Evolutionary conservation across 2,329 filamentous ascomycete species (phyloP).

Genomic region (Talaromyces sp.): DNA sequence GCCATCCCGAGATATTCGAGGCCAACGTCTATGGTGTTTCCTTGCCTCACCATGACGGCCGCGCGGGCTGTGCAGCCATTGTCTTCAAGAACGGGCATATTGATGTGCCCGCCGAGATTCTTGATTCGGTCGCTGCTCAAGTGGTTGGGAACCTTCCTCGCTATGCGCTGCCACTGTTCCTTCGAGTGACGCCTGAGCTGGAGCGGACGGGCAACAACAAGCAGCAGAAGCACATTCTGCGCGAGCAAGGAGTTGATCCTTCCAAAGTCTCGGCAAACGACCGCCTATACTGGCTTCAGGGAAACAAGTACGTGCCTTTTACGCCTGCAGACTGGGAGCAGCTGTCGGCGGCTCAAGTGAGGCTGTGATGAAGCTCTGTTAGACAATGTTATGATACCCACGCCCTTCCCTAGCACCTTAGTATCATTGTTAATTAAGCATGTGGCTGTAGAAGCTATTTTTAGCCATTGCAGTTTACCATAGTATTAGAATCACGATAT

Average conservation of each 20-base stretch:
- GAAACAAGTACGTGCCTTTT: conserved; percentile 64
- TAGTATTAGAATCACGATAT: too few relatives aligned
- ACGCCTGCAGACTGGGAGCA: conserved; percentile 61
- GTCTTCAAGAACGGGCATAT: conserved; percentile 45
- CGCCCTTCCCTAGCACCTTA: neutral
- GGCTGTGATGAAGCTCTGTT: conserved; percentile 47
- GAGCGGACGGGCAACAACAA: conserved; percentile 81
- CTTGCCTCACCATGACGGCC: conserved; percentile 74
- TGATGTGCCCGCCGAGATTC: conserved; percentile 33
- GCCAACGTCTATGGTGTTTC: conserved; percentile 82
- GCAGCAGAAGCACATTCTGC: conserved; percentile 71
- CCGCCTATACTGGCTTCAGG: conserved; percentile 61
- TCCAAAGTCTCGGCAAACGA: conserved; percentile 33
- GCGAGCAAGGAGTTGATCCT: conserved; percentile 70
- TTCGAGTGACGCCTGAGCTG: conserved; percentile 60
- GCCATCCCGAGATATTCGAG: conserved; percentile 63
- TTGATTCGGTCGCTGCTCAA: conserved; percentile 60
- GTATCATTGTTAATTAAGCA: neutral
- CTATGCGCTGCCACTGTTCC: conserved; percentile 73
- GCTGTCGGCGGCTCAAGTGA: conserved; percentile 63
- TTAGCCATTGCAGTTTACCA: too few relatives aligned
- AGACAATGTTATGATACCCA: conserved; percentile 11
- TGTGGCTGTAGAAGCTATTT: too few relatives aligned
- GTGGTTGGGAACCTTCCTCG: conserved; percentile 56
- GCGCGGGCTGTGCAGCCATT: conserved; percentile 75